Evolutionary conservation across 2,329 filamentous ascomycete genomes (phyloP).

Genomic region (Alternaria alternata): DNA sequence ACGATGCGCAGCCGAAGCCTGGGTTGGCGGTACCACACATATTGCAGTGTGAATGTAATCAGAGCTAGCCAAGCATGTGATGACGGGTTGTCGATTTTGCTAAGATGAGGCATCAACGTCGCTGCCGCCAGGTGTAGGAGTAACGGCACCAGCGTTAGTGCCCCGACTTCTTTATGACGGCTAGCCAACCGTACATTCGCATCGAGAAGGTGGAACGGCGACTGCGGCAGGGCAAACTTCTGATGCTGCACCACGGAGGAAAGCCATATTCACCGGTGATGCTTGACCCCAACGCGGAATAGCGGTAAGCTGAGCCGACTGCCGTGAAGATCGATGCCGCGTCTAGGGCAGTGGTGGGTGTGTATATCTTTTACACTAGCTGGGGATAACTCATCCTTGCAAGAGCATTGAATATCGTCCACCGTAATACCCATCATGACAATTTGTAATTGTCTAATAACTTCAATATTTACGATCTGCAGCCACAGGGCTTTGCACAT

Average conservation of each 20-base stretch:
- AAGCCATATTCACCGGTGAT: constrained; percentile 11
- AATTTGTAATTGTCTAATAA: constrained; percentile 21
- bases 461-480: constrained; percentile 12
- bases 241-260: constrained; percentile 9
- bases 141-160: constrained; percentile 13
- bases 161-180: constrained; percentile 4
- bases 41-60: constrained; percentile 9
- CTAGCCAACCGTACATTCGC: constrained; percentile 13
- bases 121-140: not conserved
- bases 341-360: constrained; percentile 25
- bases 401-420: constrained; percentile 18
- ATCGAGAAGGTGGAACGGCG: constrained; percentile 18
- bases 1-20: constrained; percentile 39
- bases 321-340: constrained; percentile 27
- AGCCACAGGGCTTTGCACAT: constrained; percentile 10
- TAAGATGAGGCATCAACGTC: constrained; percentile 1
- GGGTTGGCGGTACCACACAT: constrained; percentile 36
- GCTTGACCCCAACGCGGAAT: constrained; percentile 40
- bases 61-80: constrained; percentile 6
- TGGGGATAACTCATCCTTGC: constrained; percentile 29
- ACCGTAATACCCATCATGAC: constrained; percentile 14
- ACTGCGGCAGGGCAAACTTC: constrained; percentile 16
- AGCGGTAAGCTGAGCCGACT: constrained; percentile 40
- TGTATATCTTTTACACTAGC: constrained; percentile 31
- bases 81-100: not conserved